phyloP scores from a whole-genome alignment of 192 early-diverging fungal genomes.

The Linnemannia hyalina region DNA sequence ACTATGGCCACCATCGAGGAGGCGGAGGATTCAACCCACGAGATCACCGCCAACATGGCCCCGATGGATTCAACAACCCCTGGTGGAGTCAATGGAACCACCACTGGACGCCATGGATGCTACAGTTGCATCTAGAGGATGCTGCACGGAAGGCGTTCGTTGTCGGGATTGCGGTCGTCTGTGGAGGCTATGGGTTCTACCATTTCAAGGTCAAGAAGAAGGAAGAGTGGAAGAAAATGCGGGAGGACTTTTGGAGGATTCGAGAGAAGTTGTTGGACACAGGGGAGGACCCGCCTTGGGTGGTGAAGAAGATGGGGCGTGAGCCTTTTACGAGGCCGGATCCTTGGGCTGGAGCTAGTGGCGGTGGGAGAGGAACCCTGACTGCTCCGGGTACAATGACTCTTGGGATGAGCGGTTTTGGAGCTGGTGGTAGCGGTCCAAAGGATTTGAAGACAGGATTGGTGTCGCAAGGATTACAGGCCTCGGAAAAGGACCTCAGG shows the following conservation, averaged over 20 bases:
- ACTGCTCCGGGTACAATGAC: background rate
- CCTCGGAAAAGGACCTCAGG: slow-evolving; percentile 9
- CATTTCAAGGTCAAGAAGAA: background rate
- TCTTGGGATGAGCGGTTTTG: background rate
- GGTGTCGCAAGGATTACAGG: background rate
- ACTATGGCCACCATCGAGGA: background rate
- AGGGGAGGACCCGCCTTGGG: background rate
- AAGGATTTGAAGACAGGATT: background rate
- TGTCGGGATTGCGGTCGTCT: background rate
- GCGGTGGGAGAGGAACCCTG: background rate
- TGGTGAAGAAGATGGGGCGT: background rate
- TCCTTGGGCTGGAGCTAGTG: background rate
- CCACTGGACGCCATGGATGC: slow-evolving; percentile 6
- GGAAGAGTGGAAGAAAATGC: background rate
- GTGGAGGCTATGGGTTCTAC: background rate
- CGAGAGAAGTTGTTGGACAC: background rate
- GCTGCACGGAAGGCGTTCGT: background rate
- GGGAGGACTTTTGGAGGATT: background rate
- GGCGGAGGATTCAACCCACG: background rate
- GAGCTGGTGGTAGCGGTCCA: background rate
- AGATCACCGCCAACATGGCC: background rate
- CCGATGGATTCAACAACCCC: background rate
- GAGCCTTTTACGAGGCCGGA: background rate
- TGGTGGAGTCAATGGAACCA: slow-evolving; percentile 4
- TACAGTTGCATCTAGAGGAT: background rate